phyloP scores from a whole-genome alignment of 2,329 filamentous ascomycete species.

The Trichoderma aggressivum region DNA sequence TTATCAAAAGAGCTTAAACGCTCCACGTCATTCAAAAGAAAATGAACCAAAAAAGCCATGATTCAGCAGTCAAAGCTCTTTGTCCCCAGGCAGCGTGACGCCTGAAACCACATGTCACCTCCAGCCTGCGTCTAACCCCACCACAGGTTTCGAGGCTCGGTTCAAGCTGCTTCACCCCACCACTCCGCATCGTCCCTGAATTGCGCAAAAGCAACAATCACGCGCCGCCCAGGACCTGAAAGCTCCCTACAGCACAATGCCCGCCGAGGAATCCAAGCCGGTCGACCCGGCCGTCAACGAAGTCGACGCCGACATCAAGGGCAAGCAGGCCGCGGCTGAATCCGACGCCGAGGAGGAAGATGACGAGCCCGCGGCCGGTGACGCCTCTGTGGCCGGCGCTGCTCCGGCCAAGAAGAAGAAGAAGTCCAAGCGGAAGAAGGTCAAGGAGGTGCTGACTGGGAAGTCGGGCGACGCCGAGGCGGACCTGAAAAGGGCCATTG shows the following conservation, averaged over 20 bases:
- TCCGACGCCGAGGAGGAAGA: slow-evolving; percentile 42
- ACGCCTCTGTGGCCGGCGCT: slow-evolving; percentile 27
- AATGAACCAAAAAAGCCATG: neutral
- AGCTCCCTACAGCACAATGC: slow-evolving; percentile 33
- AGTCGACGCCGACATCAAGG: slow-evolving; percentile 44
- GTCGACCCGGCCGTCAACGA: slow-evolving; percentile 52
- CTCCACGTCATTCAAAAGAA: neutral
- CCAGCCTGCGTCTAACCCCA: slow-evolving; percentile 10
- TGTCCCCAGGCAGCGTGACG: neutral
- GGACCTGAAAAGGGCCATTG: slow-evolving; percentile 49
- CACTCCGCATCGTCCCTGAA: slow-evolving; percentile 4
- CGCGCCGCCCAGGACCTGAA: neutral
- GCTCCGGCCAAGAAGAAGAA: slow-evolving; percentile 53
- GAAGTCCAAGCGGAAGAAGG: slow-evolving; percentile 63
- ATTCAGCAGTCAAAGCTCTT: neutral
- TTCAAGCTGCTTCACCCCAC: slow-evolving; percentile 5
- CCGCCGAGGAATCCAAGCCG: slow-evolving; percentile 61
- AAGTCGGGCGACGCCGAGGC: slow-evolving; percentile 37
- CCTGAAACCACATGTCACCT: neutral
- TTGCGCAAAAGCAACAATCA: neutral
- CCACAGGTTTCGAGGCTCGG: neutral
- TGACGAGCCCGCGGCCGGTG: slow-evolving; percentile 41
- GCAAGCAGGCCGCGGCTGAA: slow-evolving; percentile 44
- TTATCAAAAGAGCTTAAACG: neutral
- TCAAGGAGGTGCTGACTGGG: slow-evolving; percentile 44